These are phyloP conservation scores for Peniophora sp. DNA, from an alignment of 1,284 basidiomycete species.

Conservation along the genomic window DNA sequence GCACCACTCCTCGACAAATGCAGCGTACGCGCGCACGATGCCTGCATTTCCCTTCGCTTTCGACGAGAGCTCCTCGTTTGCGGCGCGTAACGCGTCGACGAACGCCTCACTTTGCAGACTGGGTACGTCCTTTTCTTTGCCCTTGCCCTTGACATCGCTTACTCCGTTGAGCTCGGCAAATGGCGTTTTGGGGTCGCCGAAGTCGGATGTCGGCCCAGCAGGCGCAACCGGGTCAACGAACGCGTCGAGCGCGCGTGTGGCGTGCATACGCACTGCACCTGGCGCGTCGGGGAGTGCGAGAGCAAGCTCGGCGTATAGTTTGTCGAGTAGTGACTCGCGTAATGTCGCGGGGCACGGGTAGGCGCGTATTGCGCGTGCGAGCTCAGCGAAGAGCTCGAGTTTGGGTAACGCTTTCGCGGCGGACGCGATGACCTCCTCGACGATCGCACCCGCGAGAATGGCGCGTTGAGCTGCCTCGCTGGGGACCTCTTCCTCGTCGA, in stretches of 20 bases:
- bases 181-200: too few relatives aligned
- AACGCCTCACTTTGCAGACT: slow-evolving; percentile 36
- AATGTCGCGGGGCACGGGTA: slow-evolving; percentile 47
- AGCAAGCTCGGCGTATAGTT: slow-evolving; percentile 44
- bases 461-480: slow-evolving; percentile 44
- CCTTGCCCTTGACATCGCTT: neutral
- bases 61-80: slow-evolving; percentile 47
- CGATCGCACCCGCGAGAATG: slow-evolving; percentile 66
- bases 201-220: neutral
- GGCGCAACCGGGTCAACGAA: slow-evolving; percentile 1
- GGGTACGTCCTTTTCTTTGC: slow-evolving; percentile 11
- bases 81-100: slow-evolving; percentile 46
- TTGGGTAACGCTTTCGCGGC: slow-evolving; percentile 57
- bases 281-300: slow-evolving; percentile 38
- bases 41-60: slow-evolving; percentile 17
- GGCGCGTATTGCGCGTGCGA: slow-evolving; percentile 44
- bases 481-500: slow-evolving; percentile 31
- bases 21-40: slow-evolving; percentile 36
- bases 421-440: slow-evolving; percentile 56
- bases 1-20: slow-evolving; percentile 53
- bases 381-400: slow-evolving; percentile 47
- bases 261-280: slow-evolving; percentile 43
- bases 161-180: too few relatives aligned
- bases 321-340: slow-evolving; percentile 40
- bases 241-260: slow-evolving; percentile 31